These are phyloP conservation scores for Trametes versicolor DNA, from an alignment of 1,284 basidiomycete species.

Conservation along the genomic window DNA sequence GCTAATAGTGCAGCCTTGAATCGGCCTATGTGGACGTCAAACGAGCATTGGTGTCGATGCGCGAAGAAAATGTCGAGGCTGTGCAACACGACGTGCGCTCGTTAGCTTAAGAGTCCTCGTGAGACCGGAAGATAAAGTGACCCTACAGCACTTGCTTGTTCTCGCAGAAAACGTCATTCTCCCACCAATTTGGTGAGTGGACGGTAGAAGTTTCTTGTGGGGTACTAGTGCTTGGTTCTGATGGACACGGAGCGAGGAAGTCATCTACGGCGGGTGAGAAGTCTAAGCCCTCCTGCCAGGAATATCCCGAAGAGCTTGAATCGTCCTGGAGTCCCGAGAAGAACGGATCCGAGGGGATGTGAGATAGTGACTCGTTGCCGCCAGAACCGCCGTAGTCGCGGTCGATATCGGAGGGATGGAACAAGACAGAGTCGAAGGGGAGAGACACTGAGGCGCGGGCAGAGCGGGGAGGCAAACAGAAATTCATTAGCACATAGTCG, in stretches of 20 bases:
- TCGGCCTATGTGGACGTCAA: conserved; percentile 59
- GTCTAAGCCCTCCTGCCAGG: conserved; percentile 24
- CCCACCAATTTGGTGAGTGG: conserved; percentile 38
- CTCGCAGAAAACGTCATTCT: conserved; percentile 41
- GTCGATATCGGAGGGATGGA: conserved; percentile 30
- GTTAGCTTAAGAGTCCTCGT: conserved; percentile 22
- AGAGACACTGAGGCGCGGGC: conserved; percentile 20
- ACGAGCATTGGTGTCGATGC: conserved; percentile 68
- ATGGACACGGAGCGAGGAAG: conserved; percentile 27
- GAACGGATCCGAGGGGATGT: conserved; percentile 16
- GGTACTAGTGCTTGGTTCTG: conserved; percentile 29
- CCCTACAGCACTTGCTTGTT: conserved; percentile 54
- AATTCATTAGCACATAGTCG: not conserved
- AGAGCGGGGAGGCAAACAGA: not conserved
- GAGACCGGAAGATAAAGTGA: conserved; percentile 24
- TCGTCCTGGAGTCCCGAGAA: conserved; percentile 16
- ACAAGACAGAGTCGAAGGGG: conserved; percentile 29
- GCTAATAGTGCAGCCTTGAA: conserved; percentile 47
- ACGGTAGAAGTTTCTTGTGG: conserved; percentile 24
- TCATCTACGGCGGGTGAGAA: conserved; percentile 27
- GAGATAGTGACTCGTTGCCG: conserved; percentile 13
- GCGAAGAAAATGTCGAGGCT: conserved; percentile 66
- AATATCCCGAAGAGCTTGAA: conserved; percentile 12
- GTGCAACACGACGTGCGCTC: conserved; percentile 19
- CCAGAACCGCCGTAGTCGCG: conserved; percentile 16